Evolutionary conservation across 1,284 basidiomycete species (phyloP).

Genomic region (Vanrija humicola): DNA sequence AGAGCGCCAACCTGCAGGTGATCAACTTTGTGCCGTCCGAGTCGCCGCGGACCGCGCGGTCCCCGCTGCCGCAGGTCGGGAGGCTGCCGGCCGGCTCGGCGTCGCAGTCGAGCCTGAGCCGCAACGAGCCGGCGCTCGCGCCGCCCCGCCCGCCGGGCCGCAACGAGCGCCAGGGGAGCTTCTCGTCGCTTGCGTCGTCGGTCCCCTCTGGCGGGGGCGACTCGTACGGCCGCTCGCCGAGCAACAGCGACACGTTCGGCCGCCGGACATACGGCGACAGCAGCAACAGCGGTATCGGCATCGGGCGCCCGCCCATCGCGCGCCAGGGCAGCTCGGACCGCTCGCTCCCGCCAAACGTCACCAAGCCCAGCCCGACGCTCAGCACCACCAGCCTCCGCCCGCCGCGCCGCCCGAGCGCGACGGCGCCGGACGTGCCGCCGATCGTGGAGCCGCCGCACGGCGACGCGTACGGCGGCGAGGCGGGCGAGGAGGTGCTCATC

Average conservation of each 20-base stretch:
- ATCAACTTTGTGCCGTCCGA: conserved; percentile 32
- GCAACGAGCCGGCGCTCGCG: too few relatives aligned
- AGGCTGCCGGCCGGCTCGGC: conserved; percentile 6
- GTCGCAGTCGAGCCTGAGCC: background rate
- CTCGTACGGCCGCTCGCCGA: too few relatives aligned
- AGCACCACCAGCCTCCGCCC: background rate
- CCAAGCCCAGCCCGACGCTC: conserved; percentile 1
- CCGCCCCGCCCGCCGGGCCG: too few relatives aligned
- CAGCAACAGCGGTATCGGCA: conserved; percentile 2
- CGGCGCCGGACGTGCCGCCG: background rate
- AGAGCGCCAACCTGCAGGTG: conserved; percentile 42
- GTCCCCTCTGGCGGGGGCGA: conserved; percentile 1
- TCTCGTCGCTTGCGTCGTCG: background rate
- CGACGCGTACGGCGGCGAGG: too few relatives aligned
- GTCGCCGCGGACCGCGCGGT: conserved; percentile 7
- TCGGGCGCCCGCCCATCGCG: background rate
- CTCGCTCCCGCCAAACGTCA: background rate
- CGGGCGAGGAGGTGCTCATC: too few relatives aligned
- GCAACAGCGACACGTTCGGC: too few relatives aligned
- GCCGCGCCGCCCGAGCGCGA: background rate
- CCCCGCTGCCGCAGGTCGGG: conserved; percentile 11
- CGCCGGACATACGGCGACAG: background rate
- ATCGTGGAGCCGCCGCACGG: background rate
- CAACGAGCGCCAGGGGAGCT: background rate
- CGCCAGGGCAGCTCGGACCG: background rate